Percentiles rank a stretch among this genome's conserved stretches.
Conservation (phyloP, 2,329 filamentous ascomycete species). For the Diaporthe aspalathi region DNA sequence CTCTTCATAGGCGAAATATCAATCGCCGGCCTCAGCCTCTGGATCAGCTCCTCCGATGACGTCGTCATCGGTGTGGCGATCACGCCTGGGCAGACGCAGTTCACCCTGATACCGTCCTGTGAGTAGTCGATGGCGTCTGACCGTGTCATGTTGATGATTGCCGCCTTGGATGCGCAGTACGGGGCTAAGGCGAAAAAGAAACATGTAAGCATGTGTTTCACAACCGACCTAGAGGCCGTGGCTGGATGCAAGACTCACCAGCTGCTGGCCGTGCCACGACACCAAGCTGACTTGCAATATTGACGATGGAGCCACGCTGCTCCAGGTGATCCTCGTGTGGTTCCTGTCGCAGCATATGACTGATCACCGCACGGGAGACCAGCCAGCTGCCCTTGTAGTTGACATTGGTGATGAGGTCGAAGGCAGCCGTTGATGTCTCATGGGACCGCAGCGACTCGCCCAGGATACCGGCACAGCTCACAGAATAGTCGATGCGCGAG, state of each 20-base stretch:
- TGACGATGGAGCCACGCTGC: constrained; percentile 61
- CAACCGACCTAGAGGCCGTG: neutral
- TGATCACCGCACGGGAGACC: constrained; percentile 56
- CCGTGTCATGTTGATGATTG: constrained; percentile 67
- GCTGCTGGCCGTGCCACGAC: constrained; percentile 60
- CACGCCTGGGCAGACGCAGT: constrained; percentile 55
- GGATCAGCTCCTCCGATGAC: constrained; percentile 51
- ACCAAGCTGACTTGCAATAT: constrained; percentile 64
- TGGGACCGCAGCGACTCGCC: constrained; percentile 54
- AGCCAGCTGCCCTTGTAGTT: constrained; percentile 67
- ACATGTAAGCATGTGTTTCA: neutral
- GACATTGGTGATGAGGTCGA: constrained; percentile 64
- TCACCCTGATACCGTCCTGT: constrained; percentile 51
- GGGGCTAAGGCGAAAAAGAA: constrained; percentile 55
- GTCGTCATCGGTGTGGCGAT: constrained; percentile 61
- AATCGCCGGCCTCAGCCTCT: constrained; percentile 54
- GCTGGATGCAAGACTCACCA: constrained; percentile 47
- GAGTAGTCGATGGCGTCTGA: constrained; percentile 69
- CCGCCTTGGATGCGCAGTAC: constrained; percentile 69
- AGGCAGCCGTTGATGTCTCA: constrained; percentile 59
- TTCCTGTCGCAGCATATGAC: constrained; percentile 59
- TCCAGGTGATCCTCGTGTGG: constrained; percentile 53
- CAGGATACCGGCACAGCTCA: constrained; percentile 66
- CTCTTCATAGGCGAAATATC: constrained; percentile 62
- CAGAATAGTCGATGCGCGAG: constrained; percentile 64